Conservation (phyloP, 2,329 filamentous ascomycete species). For the Diaporthe sp. region DNA sequence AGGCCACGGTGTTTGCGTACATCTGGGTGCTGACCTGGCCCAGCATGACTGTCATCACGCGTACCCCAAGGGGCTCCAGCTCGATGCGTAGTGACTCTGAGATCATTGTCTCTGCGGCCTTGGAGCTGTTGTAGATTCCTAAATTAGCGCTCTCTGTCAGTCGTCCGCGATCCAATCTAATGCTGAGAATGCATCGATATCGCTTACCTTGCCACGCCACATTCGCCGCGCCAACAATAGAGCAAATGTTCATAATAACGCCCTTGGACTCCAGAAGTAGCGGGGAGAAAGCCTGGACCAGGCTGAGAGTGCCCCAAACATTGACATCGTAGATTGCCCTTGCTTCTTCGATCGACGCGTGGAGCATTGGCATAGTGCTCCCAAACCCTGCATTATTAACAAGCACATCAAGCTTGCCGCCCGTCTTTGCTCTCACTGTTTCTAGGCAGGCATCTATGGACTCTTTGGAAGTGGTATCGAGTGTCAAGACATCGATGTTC, state of each 20-base stretch:
- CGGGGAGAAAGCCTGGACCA: not conserved
- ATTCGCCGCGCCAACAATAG: constrained; percentile 45
- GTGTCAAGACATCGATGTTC: constrained; percentile 40
- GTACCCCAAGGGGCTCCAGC: constrained; percentile 42
- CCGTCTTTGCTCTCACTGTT: constrained; percentile 39
- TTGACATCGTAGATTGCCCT: constrained; percentile 56
- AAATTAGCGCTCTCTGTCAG: not conserved
- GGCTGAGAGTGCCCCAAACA: constrained; percentile 43
- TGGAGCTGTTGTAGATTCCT: constrained; percentile 42
- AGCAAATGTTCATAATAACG: constrained; percentile 65
- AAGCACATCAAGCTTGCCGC: constrained; percentile 46
- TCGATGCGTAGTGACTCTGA: constrained; percentile 42
- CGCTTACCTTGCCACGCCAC: constrained; percentile 11
- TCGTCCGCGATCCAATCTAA: not conserved
- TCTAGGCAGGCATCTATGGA: not conserved
- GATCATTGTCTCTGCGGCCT: constrained; percentile 39
- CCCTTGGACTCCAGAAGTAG: constrained; percentile 56
- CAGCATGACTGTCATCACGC: constrained; percentile 39
- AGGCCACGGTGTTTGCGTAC: constrained; percentile 9
- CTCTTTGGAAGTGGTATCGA: constrained; percentile 43
- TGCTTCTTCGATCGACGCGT: constrained; percentile 46
- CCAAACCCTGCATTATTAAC: constrained; percentile 55
- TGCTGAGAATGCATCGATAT: not conserved
- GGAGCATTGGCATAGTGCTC: constrained; percentile 48
- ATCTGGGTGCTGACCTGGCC: constrained; percentile 15